Base-by-base conservation (phyloP, 2,329 filamentous ascomycete genomes). In the Septoria linicola region DNA sequence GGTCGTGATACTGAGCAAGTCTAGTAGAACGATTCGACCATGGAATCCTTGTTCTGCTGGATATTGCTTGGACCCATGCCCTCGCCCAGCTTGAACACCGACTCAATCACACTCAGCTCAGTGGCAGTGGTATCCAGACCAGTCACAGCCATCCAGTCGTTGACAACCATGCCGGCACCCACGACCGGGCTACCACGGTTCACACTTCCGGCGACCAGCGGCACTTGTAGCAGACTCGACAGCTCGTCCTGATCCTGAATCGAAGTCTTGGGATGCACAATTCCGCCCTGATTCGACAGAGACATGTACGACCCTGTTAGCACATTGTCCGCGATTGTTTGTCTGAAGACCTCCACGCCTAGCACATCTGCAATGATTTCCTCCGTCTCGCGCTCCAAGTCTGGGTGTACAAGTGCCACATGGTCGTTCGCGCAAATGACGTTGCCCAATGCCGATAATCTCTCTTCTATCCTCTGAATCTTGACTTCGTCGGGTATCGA, bases 171-270 rank as follows among this genome's bases (percentile, higher is more conserved):
- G 36, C 90, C 90, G 1, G 92, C 93, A 51, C 93, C 93, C n/a
- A 99, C 91, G 23, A 99, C 91, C 54, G 89, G 85, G 68, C 85
- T 90, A 56, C 93, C 93, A 59, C 93, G 83, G 76, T 99, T 99
- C 58, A 99, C 87, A 68, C 83, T 89, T 35, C 93, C 93, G 3
- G 93, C 93, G 1, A 99, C 93, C 4, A 99, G 84, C 11, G 93
- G 93, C 31, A 99, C 92, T 75, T 97, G 92, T 57, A 99, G 80
- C 73, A 99, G 76, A 67, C 86, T 91, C 58, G 87, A 91, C 59
- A 99, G 82, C 77, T 99, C 93, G 71, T 99, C 93, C 79, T 99
- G 93, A 72, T 99, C 93, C 74, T 96, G 89, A 68, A 97, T 93
- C 61, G 83, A 87, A 34, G 93, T 97, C 80, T 96, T 96, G 63